Evolutionary conservation across 352 stramenopile species (phyloP), one percentile per base, ranked within the genome.

Genomic region (Pythium brachiatum): DNA sequence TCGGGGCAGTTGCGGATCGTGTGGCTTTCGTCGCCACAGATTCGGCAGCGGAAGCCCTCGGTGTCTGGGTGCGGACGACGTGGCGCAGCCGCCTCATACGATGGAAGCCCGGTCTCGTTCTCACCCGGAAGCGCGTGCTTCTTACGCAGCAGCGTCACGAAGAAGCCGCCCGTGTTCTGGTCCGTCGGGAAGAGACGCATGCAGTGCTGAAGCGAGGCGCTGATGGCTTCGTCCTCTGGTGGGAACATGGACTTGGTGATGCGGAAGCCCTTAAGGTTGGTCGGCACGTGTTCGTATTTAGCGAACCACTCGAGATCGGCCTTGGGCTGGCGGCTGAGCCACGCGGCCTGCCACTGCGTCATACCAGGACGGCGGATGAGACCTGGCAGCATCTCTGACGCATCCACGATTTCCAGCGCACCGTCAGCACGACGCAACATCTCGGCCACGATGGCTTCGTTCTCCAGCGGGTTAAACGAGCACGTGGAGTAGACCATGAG

Each of bases 111-210:
- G 12, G 31, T 50, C 41, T 90, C 68, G 7, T 63, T 27, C 27
- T 62, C 66, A 3, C 70, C 75, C 43, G 74, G 69, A 0, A 89
- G 62, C 7, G 64, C 53, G 27, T 34, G 68, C 44, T 57, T 79
- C 61, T 98, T 98, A 31, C 85, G 69, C 26, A 99, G 75, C 8
- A 99, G 77, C 21, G 92, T 90, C 16, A 99, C 83, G 70, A 99
- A 99, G 73, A 99, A 99, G 18, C 97, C 97, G 29, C 96, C 97
- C 1, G 95, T 98, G 71, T 99, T 94, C 54, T 98, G 88, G 74
- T 99, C 95, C 21, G 98, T 98, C 5, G 97, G 97, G 50, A 99
- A 89, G 36, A 99, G 81, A 7, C 97, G 84, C 68, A 97, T 79
- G 63, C 92, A 98, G 23, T 80, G 64, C 41, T 92, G 72, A 20